These are phyloP conservation scores for Mycena maculata DNA, from an alignment of 768 basidiomycete genomes.

Conservation along the genomic window DNA sequence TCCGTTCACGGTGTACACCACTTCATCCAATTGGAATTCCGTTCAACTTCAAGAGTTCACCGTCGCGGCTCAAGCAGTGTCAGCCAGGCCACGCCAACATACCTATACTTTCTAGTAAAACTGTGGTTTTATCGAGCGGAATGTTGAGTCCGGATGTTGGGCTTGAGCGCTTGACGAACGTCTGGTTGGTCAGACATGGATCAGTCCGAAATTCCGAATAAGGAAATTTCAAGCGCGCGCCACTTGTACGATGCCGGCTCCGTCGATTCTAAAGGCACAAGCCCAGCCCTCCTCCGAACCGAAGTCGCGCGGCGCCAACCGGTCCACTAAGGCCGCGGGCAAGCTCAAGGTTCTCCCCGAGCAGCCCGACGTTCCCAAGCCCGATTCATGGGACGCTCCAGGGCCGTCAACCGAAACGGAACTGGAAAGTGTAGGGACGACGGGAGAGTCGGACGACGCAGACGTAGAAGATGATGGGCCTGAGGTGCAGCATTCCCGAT, in stretches of 20 bases:
- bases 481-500: conserved; percentile 68
- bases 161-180: no score
- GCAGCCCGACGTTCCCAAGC: conserved; percentile 68
- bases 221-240: no score
- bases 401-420: conserved; percentile 53
- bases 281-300: conserved; percentile 49
- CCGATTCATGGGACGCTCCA: conserved; percentile 29
- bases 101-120: no score
- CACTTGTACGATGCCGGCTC: conserved; percentile 22
- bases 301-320: conserved; percentile 78
- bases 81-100: no score
- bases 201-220: no score
- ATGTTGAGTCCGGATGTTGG: no score
- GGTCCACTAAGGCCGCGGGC: conserved; percentile 84
- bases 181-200: no score
- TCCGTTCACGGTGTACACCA: no score
- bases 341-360: conserved; percentile 92
- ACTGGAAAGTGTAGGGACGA: conserved; percentile 60
- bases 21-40: no score
- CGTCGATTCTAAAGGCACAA: conserved; percentile 34
- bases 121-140: no score
- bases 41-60: no score
- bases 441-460: conserved; percentile 78
- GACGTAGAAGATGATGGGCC: conserved; percentile 73
- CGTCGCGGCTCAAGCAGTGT: no score